These are phyloP conservation scores for Keithomyces neogunnii DNA, from an alignment of 2,329 filamentous ascomycete genomes.

Conservation along the genomic window DNA sequence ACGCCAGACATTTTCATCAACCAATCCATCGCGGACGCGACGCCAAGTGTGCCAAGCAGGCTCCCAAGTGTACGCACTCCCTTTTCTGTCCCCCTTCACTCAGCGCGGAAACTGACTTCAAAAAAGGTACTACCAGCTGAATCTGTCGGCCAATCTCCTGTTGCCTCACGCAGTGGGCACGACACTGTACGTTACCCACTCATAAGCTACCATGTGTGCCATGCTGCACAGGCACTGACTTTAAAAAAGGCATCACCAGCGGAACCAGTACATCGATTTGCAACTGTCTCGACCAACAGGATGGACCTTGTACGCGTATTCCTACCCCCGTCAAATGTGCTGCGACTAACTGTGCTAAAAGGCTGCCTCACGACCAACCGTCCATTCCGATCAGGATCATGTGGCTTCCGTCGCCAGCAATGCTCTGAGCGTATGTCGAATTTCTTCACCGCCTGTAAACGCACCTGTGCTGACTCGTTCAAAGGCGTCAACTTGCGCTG, in stretches of 20 bases:
- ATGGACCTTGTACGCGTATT: background rate
- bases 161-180: background rate
- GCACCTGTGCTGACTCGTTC: background rate
- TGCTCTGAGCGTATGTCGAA: constrained; percentile 1
- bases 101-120: constrained; percentile 10
- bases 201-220: background rate
- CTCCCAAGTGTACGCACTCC: constrained; percentile 9
- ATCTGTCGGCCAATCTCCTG: background rate
- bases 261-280: background rate
- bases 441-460: background rate
- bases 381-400: constrained; percentile 3
- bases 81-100: background rate
- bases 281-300: background rate
- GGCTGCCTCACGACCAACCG: background rate
- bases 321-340: background rate
- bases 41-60: background rate
- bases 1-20: background rate
- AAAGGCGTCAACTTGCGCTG: background rate
- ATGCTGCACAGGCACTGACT: constrained; percentile 3
- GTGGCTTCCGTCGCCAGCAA: background rate
- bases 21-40: background rate
- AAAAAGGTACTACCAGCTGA: constrained; percentile 8
- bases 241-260: constrained; percentile 9
- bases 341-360: constrained; percentile 2
- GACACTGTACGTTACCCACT: constrained; percentile 1